Base-by-base conservation (phyloP, 306 rosid species). In the Astragalus glycyphyllos region DNA sequence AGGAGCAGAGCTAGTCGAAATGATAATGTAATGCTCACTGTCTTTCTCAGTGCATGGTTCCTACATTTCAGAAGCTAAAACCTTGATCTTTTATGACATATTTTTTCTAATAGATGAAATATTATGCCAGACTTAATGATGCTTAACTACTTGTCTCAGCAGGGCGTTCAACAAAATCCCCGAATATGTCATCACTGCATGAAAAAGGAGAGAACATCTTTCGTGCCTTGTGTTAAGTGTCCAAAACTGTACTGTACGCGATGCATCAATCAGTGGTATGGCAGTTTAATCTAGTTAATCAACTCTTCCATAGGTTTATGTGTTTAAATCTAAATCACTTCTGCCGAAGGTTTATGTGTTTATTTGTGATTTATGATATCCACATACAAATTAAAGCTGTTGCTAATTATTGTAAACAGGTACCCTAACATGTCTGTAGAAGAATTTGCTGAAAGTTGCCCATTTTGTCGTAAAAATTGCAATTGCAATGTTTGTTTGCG, bases 401-500 rank as follows among this genome's bases (percentile, higher is more conserved):
- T 63, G 78, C 16, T 74, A 8, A 69, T 59, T 77, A 31, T 63
- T 69, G 34, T 38, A 5, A 48, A 3, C 46, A 92, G 97, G 94
- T 92, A 92, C 47, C 86, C 94, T 40, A 65, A 77, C 63, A 69
- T 85, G 84, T 68, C 81, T n/a, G 71, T 77, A 61, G 81, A 75
- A 80, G 88, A 79, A 68, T 51, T 87, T 75, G 80, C 84, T 41
- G 72, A 17, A 17, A 71, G 77, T 32, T 92, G 97, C 76, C 97
- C 96, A 53, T 87, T 75, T 78, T 92, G 97, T 79, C 79, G 77
- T 26, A 71, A 69, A 68, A 87, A 46, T 44, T 92, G 97, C 83
- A 92, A 92, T 84, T 92, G 97, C 83, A 89, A 87, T 84, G 76
- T 41, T 44, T 92, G 97, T 80, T 84, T 89, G 85, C 77, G 76